phyloP scores from a whole-genome alignment of 2,329 filamentous ascomycete genomes.

The Kalmusia sp. region DNA sequence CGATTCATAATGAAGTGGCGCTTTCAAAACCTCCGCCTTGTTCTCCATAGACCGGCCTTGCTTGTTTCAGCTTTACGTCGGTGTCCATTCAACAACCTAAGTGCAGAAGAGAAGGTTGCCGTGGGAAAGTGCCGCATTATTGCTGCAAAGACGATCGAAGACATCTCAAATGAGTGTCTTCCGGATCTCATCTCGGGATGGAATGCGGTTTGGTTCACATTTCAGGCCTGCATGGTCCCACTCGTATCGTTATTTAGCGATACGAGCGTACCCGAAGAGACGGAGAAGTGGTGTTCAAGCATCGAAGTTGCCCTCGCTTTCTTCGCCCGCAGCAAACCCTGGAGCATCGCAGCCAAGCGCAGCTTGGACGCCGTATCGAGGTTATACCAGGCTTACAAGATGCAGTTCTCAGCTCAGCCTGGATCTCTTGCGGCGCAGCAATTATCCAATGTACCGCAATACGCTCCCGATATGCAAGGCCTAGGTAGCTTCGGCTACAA shows the following conservation, averaged over 20 bases:
- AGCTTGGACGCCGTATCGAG: conserved; percentile 51
- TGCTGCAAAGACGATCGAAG: conserved; percentile 73
- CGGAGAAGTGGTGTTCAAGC: conserved; percentile 49
- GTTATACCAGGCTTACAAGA: conserved; percentile 51
- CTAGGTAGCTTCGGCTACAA: conserved; percentile 34
- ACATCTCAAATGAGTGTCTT: conserved; percentile 73
- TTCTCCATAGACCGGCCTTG: conserved; percentile 76
- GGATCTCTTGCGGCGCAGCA: conserved; percentile 11
- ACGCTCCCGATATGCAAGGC: conserved; percentile 16
- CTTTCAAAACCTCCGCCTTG: conserved; percentile 78
- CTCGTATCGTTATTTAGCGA: conserved; percentile 78
- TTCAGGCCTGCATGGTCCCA: conserved; percentile 81
- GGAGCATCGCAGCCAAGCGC: conserved; percentile 54
- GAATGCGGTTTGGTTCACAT: conserved; percentile 84
- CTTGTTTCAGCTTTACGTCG: conserved; percentile 66
- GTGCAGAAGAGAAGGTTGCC: conserved; percentile 69
- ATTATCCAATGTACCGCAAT: conserved; percentile 20
- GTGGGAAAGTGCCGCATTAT: conserved; percentile 73
- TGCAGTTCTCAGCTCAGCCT: conserved; percentile 19
- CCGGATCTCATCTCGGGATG: conserved; percentile 79
- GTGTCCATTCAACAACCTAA: conserved; percentile 60
- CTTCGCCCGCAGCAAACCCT: conserved; percentile 52
- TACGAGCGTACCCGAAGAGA: conserved; percentile 49
- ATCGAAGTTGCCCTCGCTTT: conserved; percentile 52
- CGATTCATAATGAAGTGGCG: conserved; percentile 83